A percentile compares a stretch with the other conserved stretches of the same genome.
These are phyloP conservation scores for Hirschioporus abietinus DNA, from an alignment of 768 basidiomycete genomes.

Conservation along the genomic window DNA sequence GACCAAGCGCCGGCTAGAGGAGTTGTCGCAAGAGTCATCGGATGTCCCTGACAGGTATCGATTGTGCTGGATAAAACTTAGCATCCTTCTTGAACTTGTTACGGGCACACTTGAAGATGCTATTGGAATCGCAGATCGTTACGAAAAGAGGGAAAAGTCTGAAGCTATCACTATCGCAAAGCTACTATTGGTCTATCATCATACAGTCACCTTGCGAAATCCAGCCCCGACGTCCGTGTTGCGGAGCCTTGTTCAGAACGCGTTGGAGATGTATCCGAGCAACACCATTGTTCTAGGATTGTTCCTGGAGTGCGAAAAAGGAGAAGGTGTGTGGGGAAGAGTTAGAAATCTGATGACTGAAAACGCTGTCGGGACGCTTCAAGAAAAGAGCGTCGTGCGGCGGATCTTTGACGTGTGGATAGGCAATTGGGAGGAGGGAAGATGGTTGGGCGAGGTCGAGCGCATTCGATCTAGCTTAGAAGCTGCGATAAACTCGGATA, in stretches of 20 bases:
- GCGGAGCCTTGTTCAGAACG: constrained; percentile 50
- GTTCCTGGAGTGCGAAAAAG: constrained; percentile 72
- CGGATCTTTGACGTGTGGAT: constrained; percentile 71
- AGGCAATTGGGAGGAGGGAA: constrained; percentile 69
- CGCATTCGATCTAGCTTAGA: constrained; percentile 60
- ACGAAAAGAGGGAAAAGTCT: neutral
- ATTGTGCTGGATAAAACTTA: constrained; percentile 61
- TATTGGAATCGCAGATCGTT: neutral
- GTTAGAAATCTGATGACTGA: constrained; percentile 55
- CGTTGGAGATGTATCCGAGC: constrained; percentile 53
- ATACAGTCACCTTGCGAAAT: constrained; percentile 48
- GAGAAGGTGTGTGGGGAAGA: constrained; percentile 74
- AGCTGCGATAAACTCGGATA: constrained; percentile 57
- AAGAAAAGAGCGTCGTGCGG: constrained; percentile 52
- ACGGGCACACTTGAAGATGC: constrained; percentile 37
- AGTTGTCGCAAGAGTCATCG: constrained; percentile 27
- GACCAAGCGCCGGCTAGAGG: constrained; percentile 59
- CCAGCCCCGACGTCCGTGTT: constrained; percentile 54
- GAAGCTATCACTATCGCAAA: constrained; percentile 57
- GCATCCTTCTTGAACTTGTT: constrained; percentile 61
- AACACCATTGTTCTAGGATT: constrained; percentile 70
- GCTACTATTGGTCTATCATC: constrained; percentile 56
- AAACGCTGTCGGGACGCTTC: constrained; percentile 25
- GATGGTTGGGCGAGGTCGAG: constrained; percentile 68
- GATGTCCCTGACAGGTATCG: constrained; percentile 44